A percentile compares a stretch with the other conserved stretches of the same genome.
phyloP scores from a whole-genome alignment of 164 flowering plant genomes.

The Litsea cubeba region DNA sequence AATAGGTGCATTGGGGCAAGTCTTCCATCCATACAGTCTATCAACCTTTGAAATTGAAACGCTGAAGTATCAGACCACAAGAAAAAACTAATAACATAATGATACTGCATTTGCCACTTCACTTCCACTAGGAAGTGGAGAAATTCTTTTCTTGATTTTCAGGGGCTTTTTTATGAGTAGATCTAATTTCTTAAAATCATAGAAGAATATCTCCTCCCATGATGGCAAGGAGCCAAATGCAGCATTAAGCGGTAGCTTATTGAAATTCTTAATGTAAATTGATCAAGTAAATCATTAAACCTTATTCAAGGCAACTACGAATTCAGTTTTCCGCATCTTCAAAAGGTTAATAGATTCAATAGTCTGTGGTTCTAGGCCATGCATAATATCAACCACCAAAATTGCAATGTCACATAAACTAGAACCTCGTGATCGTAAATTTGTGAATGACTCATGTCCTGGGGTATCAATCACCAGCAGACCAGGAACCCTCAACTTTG shows the following conservation, averaged over 20 bases:
- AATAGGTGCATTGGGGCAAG: constrained; percentile 77
- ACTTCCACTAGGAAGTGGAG: background rate
- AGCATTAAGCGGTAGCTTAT: background rate
- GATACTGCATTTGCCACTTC: background rate
- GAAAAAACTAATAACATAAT: no score
- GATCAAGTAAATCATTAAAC: background rate
- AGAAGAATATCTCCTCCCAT: background rate
- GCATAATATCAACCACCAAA: constrained; percentile 98
- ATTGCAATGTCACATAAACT: constrained; percentile 97
- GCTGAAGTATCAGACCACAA: background rate
- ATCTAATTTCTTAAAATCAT: background rate
- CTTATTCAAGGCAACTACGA: constrained; percentile 79
- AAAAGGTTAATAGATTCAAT: constrained; percentile 93
- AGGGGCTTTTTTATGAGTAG: background rate
- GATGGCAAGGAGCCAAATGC: background rate
- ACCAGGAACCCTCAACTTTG: constrained; percentile 86
- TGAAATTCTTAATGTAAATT: background rate
- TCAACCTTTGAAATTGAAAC: constrained; percentile 56
- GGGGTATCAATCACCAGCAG: constrained; percentile 96
- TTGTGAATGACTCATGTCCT: constrained; percentile 94
- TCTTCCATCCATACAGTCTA: constrained; percentile 93
- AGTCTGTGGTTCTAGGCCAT: constrained; percentile 95
- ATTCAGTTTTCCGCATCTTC: constrained; percentile 92
- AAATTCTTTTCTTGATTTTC: background rate
- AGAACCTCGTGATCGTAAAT: constrained; percentile 90